Evolutionary conservation across 164 flowering plant species (phyloP).

Genomic region (Annona cherimola): DNA sequence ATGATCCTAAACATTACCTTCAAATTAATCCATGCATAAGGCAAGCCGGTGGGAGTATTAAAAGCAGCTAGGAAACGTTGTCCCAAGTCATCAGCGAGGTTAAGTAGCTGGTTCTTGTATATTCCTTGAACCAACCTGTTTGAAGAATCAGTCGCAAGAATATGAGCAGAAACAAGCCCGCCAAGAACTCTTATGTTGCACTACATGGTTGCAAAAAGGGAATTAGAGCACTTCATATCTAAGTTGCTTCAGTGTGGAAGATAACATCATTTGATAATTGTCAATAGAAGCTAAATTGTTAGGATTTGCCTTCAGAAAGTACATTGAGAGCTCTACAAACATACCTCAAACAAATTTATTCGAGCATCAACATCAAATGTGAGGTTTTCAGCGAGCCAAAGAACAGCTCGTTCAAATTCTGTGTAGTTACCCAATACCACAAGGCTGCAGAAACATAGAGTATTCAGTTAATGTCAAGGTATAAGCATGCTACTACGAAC

Average conservation of each 20-base stretch:
- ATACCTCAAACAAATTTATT: conserved; percentile 94
- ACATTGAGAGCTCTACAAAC: neutral
- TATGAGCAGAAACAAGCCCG: conserved; percentile 99
- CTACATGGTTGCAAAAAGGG: conserved; percentile 46
- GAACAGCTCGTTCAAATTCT: conserved; percentile 84
- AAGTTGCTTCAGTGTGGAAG: conserved; percentile 1
- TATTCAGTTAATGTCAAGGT: neutral
- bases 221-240: conserved; percentile 22
- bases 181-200: conserved; percentile 99
- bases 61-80: conserved; percentile 80
- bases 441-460: conserved; percentile 45
- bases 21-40: conserved; percentile 96
- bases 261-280: conserved; percentile 1
- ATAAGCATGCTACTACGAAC: neutral
- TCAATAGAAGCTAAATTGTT: neutral
- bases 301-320: neutral
- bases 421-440: conserved; percentile 78
- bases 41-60: conserved; percentile 89
- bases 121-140: conserved; percentile 63
- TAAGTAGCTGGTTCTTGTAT: conserved; percentile 73
- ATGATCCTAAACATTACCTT: conserved; percentile 50
- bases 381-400: conserved; percentile 88
- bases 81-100: conserved; percentile 85
- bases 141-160: conserved; percentile 93
- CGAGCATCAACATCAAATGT: conserved; percentile 89